These are phyloP conservation scores for Aspergillus sp. DNA, from an alignment of 2,329 filamentous ascomycete species.

Conservation along the genomic window DNA sequence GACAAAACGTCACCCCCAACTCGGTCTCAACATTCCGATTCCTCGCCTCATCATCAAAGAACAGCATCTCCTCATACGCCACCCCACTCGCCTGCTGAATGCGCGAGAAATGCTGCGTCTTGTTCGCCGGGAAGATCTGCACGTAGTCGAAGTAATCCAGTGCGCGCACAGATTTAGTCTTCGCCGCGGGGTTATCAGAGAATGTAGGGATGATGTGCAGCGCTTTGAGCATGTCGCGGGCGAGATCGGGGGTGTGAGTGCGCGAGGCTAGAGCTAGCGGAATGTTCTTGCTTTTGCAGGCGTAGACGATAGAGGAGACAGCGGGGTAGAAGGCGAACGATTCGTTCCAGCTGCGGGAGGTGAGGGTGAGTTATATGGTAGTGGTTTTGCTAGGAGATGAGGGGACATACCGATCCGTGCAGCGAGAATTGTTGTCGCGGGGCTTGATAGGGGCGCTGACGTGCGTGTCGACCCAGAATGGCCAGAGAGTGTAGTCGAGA, in stretches of 20 bases:
- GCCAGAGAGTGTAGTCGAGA: slow-evolving; percentile 98
- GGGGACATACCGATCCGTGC: slow-evolving; percentile 41
- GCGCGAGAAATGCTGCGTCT: slow-evolving; percentile 80
- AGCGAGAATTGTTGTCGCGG: slow-evolving; percentile 54
- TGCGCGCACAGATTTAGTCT: slow-evolving; percentile 51
- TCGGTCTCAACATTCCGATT: slow-evolving; percentile 76
- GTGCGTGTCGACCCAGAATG: slow-evolving; percentile 97
- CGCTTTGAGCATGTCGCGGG: slow-evolving; percentile 75
- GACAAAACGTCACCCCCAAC: slow-evolving; percentile 79
- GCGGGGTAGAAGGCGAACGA: slow-evolving; percentile 70
- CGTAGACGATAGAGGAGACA: slow-evolving; percentile 67
- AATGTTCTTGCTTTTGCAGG: slow-evolving; percentile 58
- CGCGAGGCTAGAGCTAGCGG: slow-evolving; percentile 75
- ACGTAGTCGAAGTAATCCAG: slow-evolving; percentile 59
- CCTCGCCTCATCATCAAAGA: slow-evolving; percentile 89
- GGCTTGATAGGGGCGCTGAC: slow-evolving; percentile 73
- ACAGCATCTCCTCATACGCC: slow-evolving; percentile 80
- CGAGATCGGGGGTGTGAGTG: slow-evolving; percentile 77
- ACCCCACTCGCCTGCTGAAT: slow-evolving; percentile 72
- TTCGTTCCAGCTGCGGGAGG: slow-evolving; percentile 57
- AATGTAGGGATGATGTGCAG: slow-evolving; percentile 61
- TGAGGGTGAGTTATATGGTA: slow-evolving; percentile 6
- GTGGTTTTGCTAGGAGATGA: slow-evolving; percentile 11
- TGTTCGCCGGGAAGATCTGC: slow-evolving; percentile 72
- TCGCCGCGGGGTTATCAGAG: slow-evolving; percentile 41